Base-by-base conservation (phyloP, 73 alveolate species). In the Paramecium pentaurelia region DNA sequence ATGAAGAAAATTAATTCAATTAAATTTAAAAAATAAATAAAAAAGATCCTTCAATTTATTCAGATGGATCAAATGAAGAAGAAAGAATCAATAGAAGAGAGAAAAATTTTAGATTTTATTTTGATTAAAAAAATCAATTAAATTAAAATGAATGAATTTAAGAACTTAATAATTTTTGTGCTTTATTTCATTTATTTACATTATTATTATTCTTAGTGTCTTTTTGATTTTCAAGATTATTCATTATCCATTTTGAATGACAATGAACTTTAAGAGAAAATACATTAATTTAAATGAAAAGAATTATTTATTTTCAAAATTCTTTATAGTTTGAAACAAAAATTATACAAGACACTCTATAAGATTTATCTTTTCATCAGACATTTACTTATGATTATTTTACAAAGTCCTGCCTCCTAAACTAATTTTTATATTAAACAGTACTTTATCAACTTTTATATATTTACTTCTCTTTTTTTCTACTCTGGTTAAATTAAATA, bases 21-120 rank as follows among this genome's bases (percentile, higher is more conserved):
- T 45, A 42, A 45, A 80, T 27, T 40, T 6, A 73, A 32, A 22
- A 32, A 34, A 7, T 18, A 80, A 22, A 14, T 14, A 28, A 42
- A 49, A 80, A 80, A 22, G 37, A 49, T 0, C 42, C 14, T 22
- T 60, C 49, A 0, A n/a, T 80, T 18, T 45, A 45, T 45, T 27
- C 77, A 6, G 91, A 80, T 44, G 75, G 75, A 11, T 80, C 91
- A 18, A 25, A 36, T 12, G 91, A 80, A 7, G 8, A 25, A 25
- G 91, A 80, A 18, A 27, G 30, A 20, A 42, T 32, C 18, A 25
- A 9, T 2, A 80, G 91, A 80, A 45, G 22, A 47, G 77, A 80
- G 16, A 80, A 80, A 64, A 80, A 80, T 28, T 80, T 44, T 80
- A 40, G 75, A 20, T 80, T 45, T 45, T 80, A 80, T 47, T 80